Percentiles rank a stretch among this genome's conserved stretches.
Conservation (phyloP, 305 asterid genomes). For the Solanum hybrid region DNA sequence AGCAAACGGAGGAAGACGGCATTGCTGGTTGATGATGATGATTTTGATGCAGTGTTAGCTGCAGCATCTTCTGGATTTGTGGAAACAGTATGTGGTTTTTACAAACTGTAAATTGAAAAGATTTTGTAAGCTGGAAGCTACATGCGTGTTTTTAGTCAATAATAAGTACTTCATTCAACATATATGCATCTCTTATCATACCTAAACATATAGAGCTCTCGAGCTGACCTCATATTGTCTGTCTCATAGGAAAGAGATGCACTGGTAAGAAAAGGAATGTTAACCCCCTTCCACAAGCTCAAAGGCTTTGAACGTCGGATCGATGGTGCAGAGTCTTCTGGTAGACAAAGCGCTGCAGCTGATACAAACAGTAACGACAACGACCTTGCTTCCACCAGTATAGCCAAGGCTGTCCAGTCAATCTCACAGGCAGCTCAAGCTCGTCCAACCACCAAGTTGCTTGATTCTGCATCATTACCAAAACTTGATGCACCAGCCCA, state of each 20-base stretch:
- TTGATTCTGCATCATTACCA: conserved; percentile 58
- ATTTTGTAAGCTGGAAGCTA: conserved; percentile 13
- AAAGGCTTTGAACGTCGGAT: conserved; percentile 90
- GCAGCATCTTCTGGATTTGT: conserved; percentile 87
- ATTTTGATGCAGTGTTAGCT: conserved; percentile 71
- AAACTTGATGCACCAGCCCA: conserved; percentile 66
- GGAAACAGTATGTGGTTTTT: conserved; percentile 72
- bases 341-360: conserved; percentile 26
- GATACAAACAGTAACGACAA: conserved; percentile 16
- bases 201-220: background rate
- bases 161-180: background rate
- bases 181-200: background rate
- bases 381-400: conserved; percentile 60
- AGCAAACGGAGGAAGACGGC: conserved; percentile 49
- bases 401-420: conserved; percentile 56
- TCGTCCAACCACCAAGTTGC: conserved; percentile 79
- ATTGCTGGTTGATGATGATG: conserved; percentile 61
- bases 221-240: background rate
- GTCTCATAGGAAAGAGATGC: conserved; percentile 75
- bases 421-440: conserved; percentile 73
- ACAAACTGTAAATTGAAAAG: background rate
- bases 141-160: background rate
- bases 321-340: conserved; percentile 60
- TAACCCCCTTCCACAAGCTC: conserved; percentile 93
- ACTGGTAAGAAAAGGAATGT: conserved; percentile 76